Conservation (phyloP, 495 filamentous ascomycete genomes). For the Halenospora varia region DNA sequence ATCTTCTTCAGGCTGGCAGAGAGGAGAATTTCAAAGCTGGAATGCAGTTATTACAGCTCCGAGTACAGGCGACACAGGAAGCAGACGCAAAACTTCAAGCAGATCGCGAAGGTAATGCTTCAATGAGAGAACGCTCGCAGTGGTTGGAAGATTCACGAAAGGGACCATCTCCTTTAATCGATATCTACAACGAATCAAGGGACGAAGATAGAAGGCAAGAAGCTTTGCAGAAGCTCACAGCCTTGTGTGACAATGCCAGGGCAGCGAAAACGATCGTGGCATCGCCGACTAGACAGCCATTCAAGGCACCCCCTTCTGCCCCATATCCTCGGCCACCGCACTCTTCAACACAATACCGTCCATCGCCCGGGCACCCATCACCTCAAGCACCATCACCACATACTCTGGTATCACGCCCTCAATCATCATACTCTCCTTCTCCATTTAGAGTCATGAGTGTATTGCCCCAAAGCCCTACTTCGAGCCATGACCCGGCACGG, state of each 20-base stretch:
- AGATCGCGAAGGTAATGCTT: not conserved
- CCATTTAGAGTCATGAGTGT: no score
- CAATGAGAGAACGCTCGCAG: not conserved
- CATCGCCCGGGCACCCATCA: no score
- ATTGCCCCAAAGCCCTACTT: no score
- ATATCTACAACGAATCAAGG: not conserved
- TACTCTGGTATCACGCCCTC: no score
- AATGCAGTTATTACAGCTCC: not conserved
- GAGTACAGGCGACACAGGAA: not conserved
- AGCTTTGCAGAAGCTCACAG: not conserved
- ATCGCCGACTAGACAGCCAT: not conserved
- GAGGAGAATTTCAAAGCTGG: not conserved
- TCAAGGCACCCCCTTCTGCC: no score
- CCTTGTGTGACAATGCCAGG: not conserved
- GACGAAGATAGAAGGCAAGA: not conserved
- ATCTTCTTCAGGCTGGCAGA: not conserved
- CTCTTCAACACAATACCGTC: no score
- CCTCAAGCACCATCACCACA: no score
- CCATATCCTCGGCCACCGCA: no score
- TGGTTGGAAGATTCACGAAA: not conserved
- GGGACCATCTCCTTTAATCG: not conserved
- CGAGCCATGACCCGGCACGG: no score
- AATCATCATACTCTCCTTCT: no score
- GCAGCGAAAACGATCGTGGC: not conserved
- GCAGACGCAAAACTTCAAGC: not conserved